These are phyloP conservation scores for Thelonectria discophora DNA, from an alignment of 2,329 filamentous ascomycete species.

Conservation along the genomic window DNA sequence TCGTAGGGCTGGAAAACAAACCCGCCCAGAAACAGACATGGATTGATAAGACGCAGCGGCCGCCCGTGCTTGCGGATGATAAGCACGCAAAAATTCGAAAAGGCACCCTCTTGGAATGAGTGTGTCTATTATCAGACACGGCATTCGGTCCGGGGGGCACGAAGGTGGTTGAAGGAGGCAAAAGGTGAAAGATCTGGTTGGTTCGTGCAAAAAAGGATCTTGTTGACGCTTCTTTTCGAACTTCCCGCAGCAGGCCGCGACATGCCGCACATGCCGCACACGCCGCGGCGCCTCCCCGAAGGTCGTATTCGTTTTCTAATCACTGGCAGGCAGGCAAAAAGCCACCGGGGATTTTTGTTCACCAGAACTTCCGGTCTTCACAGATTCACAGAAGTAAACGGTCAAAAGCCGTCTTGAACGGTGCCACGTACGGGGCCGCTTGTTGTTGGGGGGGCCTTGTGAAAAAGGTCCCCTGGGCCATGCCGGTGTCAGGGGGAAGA, in stretches of 20 bases:
- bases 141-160: neutral
- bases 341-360: no score
- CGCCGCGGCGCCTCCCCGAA: no score
- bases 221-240: no score
- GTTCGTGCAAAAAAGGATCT: conserved; percentile 2
- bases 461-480: no score
- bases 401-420: conserved; percentile 1
- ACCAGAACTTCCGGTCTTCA: no score
- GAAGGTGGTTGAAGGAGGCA: neutral
- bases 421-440: conserved; percentile 18
- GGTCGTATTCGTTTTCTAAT: no score
- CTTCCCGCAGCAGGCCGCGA: no score
- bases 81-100: conserved; percentile 26
- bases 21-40: conserved; percentile 12
- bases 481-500: conserved; percentile 18
- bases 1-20: conserved; percentile 25
- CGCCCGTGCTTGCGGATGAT: conserved; percentile 19
- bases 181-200: conserved; percentile 10
- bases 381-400: neutral
- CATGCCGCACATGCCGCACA: neutral
- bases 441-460: no score
- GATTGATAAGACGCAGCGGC: conserved; percentile 18
- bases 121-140: no score
- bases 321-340: no score
- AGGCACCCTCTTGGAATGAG: no score